A percentile compares a stretch with the other conserved stretches of the same genome.
These are phyloP conservation scores for Schwanniomyces occidentalis DNA, from an alignment of 805 yeast species.

Conservation along the genomic window DNA sequence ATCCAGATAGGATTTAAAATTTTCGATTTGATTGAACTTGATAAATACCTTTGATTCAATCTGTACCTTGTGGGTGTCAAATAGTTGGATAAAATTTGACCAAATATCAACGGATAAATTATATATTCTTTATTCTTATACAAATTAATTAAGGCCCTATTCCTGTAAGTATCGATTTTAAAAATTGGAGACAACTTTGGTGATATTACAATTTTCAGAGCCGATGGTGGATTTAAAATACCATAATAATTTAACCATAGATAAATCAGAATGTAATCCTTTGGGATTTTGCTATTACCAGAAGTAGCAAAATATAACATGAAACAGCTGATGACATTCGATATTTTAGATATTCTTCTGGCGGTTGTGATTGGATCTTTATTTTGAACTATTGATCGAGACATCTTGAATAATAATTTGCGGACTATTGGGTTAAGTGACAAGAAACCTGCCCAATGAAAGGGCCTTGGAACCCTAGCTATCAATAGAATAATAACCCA, in stretches of 20 bases:
- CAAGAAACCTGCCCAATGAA: slow-evolving; percentile 30
- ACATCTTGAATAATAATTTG: slow-evolving; percentile 4
- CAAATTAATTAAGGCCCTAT: slow-evolving; percentile 15
- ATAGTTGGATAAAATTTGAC: slow-evolving; percentile 40
- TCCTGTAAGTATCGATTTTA: slow-evolving; percentile 23
- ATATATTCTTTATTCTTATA: slow-evolving; percentile 33
- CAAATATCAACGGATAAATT: slow-evolving; percentile 37
- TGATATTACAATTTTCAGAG: slow-evolving; percentile 26
- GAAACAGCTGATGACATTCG: slow-evolving; percentile 24
- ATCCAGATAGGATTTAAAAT: slow-evolving; percentile 44
- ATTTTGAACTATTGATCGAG: neutral
- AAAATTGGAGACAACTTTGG: slow-evolving; percentile 26
- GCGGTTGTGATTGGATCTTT: slow-evolving; percentile 10
- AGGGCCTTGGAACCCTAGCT: slow-evolving; percentile 24
- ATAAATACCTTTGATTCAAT: slow-evolving; percentile 36
- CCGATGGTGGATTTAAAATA: slow-evolving; percentile 34
- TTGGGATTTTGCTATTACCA: slow-evolving; percentile 28
- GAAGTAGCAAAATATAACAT: slow-evolving; percentile 28
- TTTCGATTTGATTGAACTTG: slow-evolving; percentile 28
- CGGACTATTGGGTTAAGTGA: slow-evolving; percentile 32
- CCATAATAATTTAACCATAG: slow-evolving; percentile 31
- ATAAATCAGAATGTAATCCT: slow-evolving; percentile 38
- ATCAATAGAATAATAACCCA: slow-evolving; percentile 26
- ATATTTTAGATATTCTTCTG: slow-evolving; percentile 14
- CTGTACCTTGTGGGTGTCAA: slow-evolving; percentile 38